Percentiles rank a stretch among this genome's conserved stretches.
phyloP scores from a whole-genome alignment of 805 yeast genomes.

The Zygotorulaspora danielsina region DNA sequence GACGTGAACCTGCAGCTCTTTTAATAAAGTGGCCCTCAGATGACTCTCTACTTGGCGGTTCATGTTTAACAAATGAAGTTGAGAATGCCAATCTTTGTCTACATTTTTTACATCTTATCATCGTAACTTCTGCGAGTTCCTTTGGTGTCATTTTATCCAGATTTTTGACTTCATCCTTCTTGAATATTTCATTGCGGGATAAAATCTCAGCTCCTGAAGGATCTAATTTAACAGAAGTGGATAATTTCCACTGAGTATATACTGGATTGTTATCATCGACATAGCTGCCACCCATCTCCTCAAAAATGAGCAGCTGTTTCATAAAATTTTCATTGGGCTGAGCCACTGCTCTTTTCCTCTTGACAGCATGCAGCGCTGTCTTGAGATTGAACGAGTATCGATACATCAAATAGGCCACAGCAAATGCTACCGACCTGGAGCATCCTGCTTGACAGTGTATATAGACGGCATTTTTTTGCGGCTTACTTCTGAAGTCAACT shows the following conservation, averaged over 20 bases:
- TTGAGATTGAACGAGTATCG: constrained; percentile 54
- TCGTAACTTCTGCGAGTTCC: constrained; percentile 29
- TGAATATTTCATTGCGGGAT: constrained; percentile 32
- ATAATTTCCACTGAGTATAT: constrained; percentile 44
- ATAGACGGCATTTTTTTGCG: constrained; percentile 45
- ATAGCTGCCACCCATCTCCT: constrained; percentile 39
- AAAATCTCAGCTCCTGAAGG: constrained; percentile 39
- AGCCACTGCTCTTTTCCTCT: constrained; percentile 53
- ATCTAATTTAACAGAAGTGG: constrained; percentile 38
- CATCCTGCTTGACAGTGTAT: constrained; percentile 90
- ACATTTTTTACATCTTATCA: constrained; percentile 77
- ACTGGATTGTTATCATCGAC: constrained; percentile 32
- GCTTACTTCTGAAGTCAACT: constrained; percentile 32
- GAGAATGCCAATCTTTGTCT: constrained; percentile 65
- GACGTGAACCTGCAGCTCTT: constrained; percentile 55
- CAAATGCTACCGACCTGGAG: constrained; percentile 82
- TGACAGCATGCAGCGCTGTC: constrained; percentile 73
- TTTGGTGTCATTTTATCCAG: constrained; percentile 27
- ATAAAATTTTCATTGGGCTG: constrained; percentile 73
- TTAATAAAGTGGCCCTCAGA: constrained; percentile 63
- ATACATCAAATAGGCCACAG: constrained; percentile 85
- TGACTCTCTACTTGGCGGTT: constrained; percentile 60
- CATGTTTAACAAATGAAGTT: constrained; percentile 58
- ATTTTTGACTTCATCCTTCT: constrained; percentile 30
- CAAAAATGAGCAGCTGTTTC: constrained; percentile 65